Percentiles rank a stretch among this genome's conserved stretches.
These are phyloP conservation scores for Sporothrix variecibatus DNA, from an alignment of 2,329 filamentous ascomycete genomes.

Conservation along the genomic window DNA sequence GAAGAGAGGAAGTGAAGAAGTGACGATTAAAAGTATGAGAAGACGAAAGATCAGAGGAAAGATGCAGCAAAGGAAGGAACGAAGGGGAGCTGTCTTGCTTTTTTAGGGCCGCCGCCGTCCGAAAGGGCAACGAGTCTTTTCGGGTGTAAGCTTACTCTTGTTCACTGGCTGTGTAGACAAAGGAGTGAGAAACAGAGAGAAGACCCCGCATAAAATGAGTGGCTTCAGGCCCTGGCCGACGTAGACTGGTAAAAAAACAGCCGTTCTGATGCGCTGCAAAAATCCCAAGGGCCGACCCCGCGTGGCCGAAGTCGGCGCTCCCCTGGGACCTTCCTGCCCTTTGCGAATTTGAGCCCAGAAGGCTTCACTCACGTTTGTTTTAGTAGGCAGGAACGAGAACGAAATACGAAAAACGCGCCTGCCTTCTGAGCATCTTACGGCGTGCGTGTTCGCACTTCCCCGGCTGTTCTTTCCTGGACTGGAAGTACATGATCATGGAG, in stretches of 20 bases:
- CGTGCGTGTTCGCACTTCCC: background rate
- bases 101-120: background rate
- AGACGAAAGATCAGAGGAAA: background rate
- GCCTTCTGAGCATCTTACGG: background rate
- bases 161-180: background rate
- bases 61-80: constrained; percentile 9
- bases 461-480: background rate
- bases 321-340: background rate
- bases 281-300: constrained; percentile 24
- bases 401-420: background rate
- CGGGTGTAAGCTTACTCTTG: background rate
- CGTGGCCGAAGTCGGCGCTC: constrained; percentile 29
- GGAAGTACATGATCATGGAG: background rate
- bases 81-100: constrained; percentile 2
- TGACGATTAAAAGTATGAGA: background rate
- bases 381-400: background rate
- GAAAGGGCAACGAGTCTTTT: constrained; percentile 12
- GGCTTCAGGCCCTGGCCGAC: background rate
- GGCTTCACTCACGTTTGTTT: background rate
- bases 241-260: background rate
- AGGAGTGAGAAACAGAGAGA: background rate
- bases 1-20: background rate
- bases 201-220: constrained; percentile 17
- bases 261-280: background rate
- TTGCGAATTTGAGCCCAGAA: background rate